Evolutionary conservation across 192 early-diverging fungal species (phyloP), one percentile per base, ranked within the genome.

Genomic region (Gorgonomyces haynaldii): DNA sequence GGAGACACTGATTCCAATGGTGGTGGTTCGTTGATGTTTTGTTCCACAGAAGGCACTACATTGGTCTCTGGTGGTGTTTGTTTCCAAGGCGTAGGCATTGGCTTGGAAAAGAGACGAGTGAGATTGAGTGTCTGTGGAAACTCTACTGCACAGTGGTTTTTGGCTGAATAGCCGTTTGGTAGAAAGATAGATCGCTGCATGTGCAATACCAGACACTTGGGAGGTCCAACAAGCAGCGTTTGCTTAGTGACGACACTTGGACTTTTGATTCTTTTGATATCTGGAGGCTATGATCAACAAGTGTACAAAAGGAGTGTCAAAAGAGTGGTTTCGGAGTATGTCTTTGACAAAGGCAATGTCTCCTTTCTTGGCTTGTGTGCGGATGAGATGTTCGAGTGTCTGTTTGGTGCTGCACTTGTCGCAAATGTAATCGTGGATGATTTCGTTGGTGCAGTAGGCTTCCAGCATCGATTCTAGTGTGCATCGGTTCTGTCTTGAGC

Each of bases 201-300:
- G 44, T 93, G 90, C 24, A 94, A 68, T 45, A 79, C 82, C 8
- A 96, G 77, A 24, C 83, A 66, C 23, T 66, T 69, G 2, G 92
- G 92, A 1, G 89, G 73, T 22, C 82, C 80, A 4, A 86, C 92
- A 62, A 96, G 77, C 74, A 88, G 81, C 9, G 81, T 81, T 45
- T 89, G 85, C 49, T 88, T 88, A 1, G 80, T 4, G 85, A 74
- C 20, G 57, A 45, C 17, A 10, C 56, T 7, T 4, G 5, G 23
- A 23, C 16, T 34, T 21, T 46, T 46, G 13, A 23, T 31, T 1
- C 30, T 31, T 46, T 31, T 19, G 2, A 46, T 30, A 22, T 30
- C 45, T 30, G 5, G 12, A 10, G 45, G 45, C 45, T 46, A 36
- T 8, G 17, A 8, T 15, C 5, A 46, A 4, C 5, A 16, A 20